phyloP scores from a whole-genome alignment of 2,329 filamentous ascomycete genomes.

The Venturia pyrina region DNA sequence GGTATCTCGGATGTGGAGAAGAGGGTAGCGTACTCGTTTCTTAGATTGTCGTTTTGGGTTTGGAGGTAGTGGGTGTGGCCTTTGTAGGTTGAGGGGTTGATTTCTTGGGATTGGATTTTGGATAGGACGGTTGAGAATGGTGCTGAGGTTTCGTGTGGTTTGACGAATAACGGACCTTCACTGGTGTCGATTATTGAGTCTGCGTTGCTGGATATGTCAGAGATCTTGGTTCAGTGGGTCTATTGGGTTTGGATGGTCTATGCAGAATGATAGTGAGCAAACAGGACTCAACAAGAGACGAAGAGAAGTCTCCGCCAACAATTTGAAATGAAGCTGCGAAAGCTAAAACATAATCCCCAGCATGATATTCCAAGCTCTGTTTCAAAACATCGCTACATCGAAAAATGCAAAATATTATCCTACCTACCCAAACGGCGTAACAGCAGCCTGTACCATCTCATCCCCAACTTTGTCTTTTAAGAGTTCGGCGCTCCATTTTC shows the following conservation, averaged over 20 bases:
- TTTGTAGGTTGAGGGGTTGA: neutral
- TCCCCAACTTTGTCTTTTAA: conserved; percentile 46
- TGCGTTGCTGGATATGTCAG: conserved; percentile 38
- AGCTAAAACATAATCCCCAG: no score
- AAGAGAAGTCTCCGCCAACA: conserved; percentile 14
- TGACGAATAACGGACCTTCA: conserved; percentile 49
- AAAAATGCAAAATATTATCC: neutral
- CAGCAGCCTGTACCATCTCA: conserved; percentile 59
- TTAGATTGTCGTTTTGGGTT: conserved; percentile 52
- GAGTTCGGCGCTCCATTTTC: conserved; percentile 52
- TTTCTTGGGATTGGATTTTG: conserved; percentile 50
- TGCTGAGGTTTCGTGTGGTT: conserved; percentile 59
- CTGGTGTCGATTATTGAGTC: conserved; percentile 53
- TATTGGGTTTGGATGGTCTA: no score
- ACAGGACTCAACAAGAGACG: conserved; percentile 13
- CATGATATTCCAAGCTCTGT: neutral
- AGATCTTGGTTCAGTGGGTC: neutral
- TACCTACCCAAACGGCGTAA: conserved; percentile 60
- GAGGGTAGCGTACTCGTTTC: conserved; percentile 58
- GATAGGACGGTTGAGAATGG: conserved; percentile 53
- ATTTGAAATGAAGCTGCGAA: no score
- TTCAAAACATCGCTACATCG: neutral
- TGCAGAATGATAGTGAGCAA: conserved; percentile 23
- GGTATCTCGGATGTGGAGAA: conserved; percentile 50
- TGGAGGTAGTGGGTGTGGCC: neutral